Percentiles rank a stretch among this genome's conserved stretches.
Evolutionary conservation across 352 stramenopile species (phyloP).

Genomic region (Phytophthora ramorum): DNA sequence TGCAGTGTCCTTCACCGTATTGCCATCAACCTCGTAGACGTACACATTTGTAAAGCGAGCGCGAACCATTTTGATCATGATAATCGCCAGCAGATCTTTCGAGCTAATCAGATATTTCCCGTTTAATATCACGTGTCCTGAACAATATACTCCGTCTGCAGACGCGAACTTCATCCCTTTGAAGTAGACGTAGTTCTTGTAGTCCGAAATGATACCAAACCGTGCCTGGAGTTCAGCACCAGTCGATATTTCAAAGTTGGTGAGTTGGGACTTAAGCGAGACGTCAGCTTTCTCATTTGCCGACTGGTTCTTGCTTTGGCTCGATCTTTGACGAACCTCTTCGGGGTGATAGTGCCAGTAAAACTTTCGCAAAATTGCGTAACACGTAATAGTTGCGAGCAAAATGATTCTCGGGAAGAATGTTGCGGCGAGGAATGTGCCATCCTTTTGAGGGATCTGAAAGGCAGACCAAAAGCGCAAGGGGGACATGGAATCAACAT

Average conservation of each 20-base stretch:
- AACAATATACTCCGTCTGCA: constrained; percentile 37
- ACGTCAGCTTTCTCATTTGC: constrained; percentile 14
- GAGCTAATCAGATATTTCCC: constrained; percentile 34
- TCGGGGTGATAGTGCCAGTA: constrained; percentile 23
- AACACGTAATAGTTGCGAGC: constrained; percentile 13
- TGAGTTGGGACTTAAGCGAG: constrained; percentile 21
- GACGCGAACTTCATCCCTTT: constrained; percentile 44
- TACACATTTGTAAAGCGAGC: constrained; percentile 29
- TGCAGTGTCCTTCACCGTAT: constrained; percentile 31
- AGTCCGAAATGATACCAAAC: constrained; percentile 46
- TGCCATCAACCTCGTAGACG: constrained; percentile 33
- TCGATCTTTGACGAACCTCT: constrained; percentile 1
- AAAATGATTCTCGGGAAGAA: constrained; percentile 32
- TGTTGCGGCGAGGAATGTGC: constrained; percentile 20
- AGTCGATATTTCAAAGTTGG: constrained; percentile 43
- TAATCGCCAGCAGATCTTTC: constrained; percentile 28
- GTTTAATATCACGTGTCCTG: constrained; percentile 39
- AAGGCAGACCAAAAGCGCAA: constrained; percentile 28
- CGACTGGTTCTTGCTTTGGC: constrained; percentile 9
- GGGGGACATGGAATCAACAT: constrained; percentile 23
- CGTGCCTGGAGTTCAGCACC: constrained; percentile 36
- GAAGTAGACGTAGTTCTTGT: constrained; percentile 39
- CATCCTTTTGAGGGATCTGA: constrained; percentile 22
- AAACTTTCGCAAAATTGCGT: constrained; percentile 23
- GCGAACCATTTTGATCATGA: constrained; percentile 34